Evolutionary conservation across 2,329 filamentous ascomycete species (phyloP), one percentile per base, ranked within the genome.

Genomic region (Aspergillus pseudoterreus): DNA sequence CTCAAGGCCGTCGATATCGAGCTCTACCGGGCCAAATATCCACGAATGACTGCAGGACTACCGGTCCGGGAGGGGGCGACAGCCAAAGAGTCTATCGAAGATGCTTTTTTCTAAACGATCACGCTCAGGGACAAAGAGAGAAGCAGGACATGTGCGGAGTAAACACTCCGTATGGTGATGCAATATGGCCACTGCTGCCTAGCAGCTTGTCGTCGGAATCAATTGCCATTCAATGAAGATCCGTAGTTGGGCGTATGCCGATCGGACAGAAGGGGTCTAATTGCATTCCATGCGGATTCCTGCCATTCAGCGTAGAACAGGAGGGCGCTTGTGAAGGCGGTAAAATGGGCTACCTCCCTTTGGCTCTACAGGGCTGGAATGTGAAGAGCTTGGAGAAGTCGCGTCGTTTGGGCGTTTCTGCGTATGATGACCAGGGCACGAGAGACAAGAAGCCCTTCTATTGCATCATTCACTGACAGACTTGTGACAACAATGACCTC

Each of bases 211-310:
- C 14, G 39, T 21, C 19, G 39, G 39, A 17, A 42, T 42, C 14
- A 19, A 22, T 10, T 19, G 15, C 39, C 39, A 12, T 42, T 17
- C 15, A 19, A 42, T n/a, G 19, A 22, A 30, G 30, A 14, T 12
- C 22, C 36, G 19, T 17, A 42, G 39, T 17, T 12, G 39, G 15
- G 39, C 30, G 50, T 42, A 44, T 41, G 48, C 35, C 19, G 39
- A 49, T 55, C 52, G 44, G 56, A 55, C 55, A 53, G 56, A 51
- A 54, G 48, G 50, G 41, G 33, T 24, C 45, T 48, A 52, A 32
- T 46, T 38, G 21, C 60, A 63, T 63, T 63, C 60, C 54, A 53
- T 50, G 59, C 54, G 45, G 41, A 55, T 54, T 54, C 42, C 50
- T 45, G 11, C 32, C 41, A 38, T 47, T 47, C 22, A 30, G 8